Evolutionary conservation across 2,329 filamentous ascomycete genomes (phyloP), one percentile per base, ranked within the genome.

Genomic region (Cladosporium sp.): DNA sequence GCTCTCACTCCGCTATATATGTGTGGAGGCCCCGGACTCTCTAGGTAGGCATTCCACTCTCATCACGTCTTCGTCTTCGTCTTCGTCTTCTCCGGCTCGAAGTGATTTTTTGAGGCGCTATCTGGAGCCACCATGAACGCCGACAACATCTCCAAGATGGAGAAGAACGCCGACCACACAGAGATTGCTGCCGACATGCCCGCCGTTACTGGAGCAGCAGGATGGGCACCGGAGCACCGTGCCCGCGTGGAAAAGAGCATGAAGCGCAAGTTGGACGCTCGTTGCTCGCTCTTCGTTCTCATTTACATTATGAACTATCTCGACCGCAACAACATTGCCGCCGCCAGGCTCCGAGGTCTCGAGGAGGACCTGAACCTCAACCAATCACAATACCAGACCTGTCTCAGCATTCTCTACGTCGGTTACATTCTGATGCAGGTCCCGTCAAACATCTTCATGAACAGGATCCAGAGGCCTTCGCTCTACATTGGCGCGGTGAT

Each of bases 241-340:
- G 48, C 48, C 9, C 16, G 16, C 1, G 48, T 50, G 11, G 48
- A 50, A 16, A 50, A 43, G 48, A 50, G 40, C 13, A 50, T 50
- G 48, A 50, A 50, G 40, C 79, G 82, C 58, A 89, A 89, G 70
- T 81, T 89, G 49, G 86, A 90, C 63, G 61, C 76, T n/a, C 78
- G 84, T 52, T 89, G 68, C 72, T 87, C 84, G 0, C 82, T 83
- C 70, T 73, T 89, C 54, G 80, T 88, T 43, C 34, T 56, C 3
- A 64, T 64, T 53, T 64, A 64, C 19, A 58, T 58, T 54, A 56
- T 64, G 33, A 65, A 65, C 52, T 65, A 64, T 35, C 53, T 65
- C 9, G 63, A 65, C 49, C 57, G 63, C 34, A 79, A 78, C 64
- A 79, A 86, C 66, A 85, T 87, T 57, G 83, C 83, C 2, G 77